These are phyloP conservation scores for Cryptosporidium parvum DNA, from an alignment of 169 alveolate genomes.

Conservation along the genomic window DNA sequence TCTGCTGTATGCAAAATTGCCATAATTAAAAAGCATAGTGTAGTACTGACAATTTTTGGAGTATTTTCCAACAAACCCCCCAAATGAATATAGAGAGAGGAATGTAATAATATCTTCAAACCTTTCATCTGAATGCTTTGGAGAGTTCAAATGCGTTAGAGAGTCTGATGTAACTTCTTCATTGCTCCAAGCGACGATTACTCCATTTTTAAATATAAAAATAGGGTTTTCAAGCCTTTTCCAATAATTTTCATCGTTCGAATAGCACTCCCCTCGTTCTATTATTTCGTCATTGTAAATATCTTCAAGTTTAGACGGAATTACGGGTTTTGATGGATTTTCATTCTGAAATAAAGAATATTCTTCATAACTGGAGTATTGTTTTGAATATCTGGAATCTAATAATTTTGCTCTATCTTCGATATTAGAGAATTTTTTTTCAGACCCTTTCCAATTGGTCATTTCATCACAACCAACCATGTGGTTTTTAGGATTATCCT, in stretches of 20 bases:
- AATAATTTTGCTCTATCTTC: not conserved
- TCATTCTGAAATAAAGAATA: not conserved
- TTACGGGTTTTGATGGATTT: not conserved
- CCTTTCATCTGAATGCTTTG: slow-evolving; percentile 77
- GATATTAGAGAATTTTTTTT: not conserved
- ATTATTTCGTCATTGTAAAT: slow-evolving; percentile 1
- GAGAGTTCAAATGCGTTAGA: slow-evolving; percentile 41
- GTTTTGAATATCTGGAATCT: not conserved
- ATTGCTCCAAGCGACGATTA: slow-evolving; percentile 80
- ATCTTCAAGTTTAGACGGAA: not conserved
- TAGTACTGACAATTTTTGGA: slow-evolving; percentile 39
- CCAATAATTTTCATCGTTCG: slow-evolving; percentile 49
- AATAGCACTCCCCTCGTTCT: slow-evolving; percentile 28
- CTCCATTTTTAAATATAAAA: slow-evolving; percentile 79
- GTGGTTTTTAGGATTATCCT: not conserved
- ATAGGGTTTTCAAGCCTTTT: slow-evolving; percentile 72
- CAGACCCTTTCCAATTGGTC: not conserved
- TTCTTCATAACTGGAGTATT: not conserved
- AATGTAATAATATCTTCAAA: slow-evolving; percentile 72
- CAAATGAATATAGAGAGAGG: slow-evolving; percentile 73
- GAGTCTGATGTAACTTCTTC: slow-evolving; percentile 39
- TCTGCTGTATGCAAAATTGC: slow-evolving; percentile 51
- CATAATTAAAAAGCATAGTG: slow-evolving; percentile 75
- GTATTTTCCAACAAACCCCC: slow-evolving; percentile 48
- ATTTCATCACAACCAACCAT: not conserved